A percentile compares a stretch with the other conserved stretches of the same genome.
Evolutionary conservation across 805 yeast genomes (phyloP).

Genomic region (Myxozyma melibiosi): DNA sequence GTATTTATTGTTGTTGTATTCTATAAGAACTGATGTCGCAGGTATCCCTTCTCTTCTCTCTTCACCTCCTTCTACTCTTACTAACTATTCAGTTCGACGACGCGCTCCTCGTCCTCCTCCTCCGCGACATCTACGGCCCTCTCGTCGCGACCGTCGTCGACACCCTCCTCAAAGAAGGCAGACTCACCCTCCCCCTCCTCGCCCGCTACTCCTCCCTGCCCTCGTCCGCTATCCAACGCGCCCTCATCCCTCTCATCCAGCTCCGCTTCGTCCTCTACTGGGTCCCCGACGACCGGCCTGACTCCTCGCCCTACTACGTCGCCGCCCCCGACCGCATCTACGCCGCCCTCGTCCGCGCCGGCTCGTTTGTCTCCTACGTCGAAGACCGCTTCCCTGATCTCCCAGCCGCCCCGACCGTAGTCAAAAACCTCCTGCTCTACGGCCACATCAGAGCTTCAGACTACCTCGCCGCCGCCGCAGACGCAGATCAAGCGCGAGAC

Average conservation of each 20-base stretch:
- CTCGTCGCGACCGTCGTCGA: slow-evolving; percentile 66
- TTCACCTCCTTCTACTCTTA: background rate
- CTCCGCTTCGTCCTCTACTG: slow-evolving; percentile 72
- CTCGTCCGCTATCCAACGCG: slow-evolving; percentile 55
- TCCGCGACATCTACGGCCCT: slow-evolving; percentile 59
- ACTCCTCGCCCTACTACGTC: slow-evolving; percentile 8
- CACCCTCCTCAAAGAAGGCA: slow-evolving; percentile 65
- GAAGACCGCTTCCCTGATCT: slow-evolving; percentile 45
- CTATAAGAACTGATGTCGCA: slow-evolving; percentile 15
- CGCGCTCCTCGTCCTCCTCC: slow-evolving; percentile 32
- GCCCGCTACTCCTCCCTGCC: slow-evolving; percentile 52
- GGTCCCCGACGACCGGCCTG: slow-evolving; percentile 38
- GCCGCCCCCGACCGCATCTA: slow-evolving; percentile 41
- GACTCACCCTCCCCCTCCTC: slow-evolving; percentile 61
- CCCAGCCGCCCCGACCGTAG: slow-evolving; percentile 56
- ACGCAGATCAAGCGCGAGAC: slow-evolving; percentile 36
- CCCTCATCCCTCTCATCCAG: slow-evolving; percentile 77
- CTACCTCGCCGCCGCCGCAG: slow-evolving; percentile 44
- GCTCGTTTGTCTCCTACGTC: slow-evolving; percentile 65
- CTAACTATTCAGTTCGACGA: slow-evolving; percentile 20
- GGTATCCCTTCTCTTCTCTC: slow-evolving; percentile 1
- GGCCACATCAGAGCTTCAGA: slow-evolving; percentile 68
- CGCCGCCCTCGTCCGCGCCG: slow-evolving; percentile 64
- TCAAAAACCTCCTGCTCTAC: slow-evolving; percentile 67
- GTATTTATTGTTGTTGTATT: too few species aligned